A percentile compares a stretch with the other conserved stretches of the same genome.
Evolutionary conservation across 202 grass and related monocot species (phyloP).

Genomic region (Bolboschoenoplectus hybrid): DNA sequence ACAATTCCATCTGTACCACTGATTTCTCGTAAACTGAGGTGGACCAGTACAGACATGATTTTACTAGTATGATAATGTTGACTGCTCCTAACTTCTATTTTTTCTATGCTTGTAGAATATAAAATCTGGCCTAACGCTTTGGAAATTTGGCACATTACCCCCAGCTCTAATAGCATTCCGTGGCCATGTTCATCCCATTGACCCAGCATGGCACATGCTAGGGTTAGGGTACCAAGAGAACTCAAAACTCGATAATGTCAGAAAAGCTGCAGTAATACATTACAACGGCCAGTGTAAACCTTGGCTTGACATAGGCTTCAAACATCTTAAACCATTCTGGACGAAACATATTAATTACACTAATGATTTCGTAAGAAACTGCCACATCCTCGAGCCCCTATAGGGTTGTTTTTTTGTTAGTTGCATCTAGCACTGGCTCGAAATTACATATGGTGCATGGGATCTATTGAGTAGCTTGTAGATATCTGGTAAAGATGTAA

Average conservation of each 20-base stretch:
- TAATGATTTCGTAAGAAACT: conserved; percentile 84
- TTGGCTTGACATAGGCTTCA: conserved; percentile 94
- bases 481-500: conserved; percentile 25
- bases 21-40: not conserved
- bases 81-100: conserved; percentile 27
- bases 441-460: conserved; percentile 16
- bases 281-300: conserved; percentile 98
- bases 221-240: conserved; percentile 98
- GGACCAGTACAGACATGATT: conserved; percentile 1
- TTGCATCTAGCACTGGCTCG: conserved; percentile 11
- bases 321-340: conserved; percentile 89
- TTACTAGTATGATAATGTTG: not conserved
- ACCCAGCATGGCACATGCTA: conserved; percentile 91
- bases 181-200: conserved; percentile 78
- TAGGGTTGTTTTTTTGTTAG: conserved; percentile 29
- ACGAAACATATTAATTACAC: conserved; percentile 84
- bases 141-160: conserved; percentile 96
- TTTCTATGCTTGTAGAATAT: conserved; percentile 74
- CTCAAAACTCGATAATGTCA: conserved; percentile 59
- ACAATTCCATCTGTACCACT: not conserved
- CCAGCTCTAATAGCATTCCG: conserved; percentile 90
- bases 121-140: conserved; percentile 82
- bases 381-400: conserved; percentile 78
- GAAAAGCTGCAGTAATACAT: conserved; percentile 79
- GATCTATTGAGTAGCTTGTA: conserved; percentile 27